Percentiles rank a stretch among this genome's conserved stretches.
phyloP scores from a whole-genome alignment of 176 grass and related monocot species.

The Musa acuminata region DNA sequence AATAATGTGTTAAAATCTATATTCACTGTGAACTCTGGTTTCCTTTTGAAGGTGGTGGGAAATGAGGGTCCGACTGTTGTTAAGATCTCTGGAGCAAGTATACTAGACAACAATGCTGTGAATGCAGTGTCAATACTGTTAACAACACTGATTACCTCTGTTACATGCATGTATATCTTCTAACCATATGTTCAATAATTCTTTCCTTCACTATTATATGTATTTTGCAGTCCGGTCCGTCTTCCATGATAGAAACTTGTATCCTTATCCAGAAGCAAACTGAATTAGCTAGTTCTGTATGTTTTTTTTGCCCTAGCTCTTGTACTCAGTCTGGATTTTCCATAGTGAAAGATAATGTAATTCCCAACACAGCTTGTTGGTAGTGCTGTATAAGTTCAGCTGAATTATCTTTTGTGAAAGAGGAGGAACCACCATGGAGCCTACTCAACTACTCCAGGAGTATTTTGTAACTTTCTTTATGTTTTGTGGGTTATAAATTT shows the following conservation, averaged over 20 bases:
- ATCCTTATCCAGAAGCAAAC: background rate
- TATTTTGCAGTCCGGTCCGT: background rate
- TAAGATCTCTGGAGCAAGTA: constrained; percentile 68
- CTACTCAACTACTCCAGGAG: too few relatives aligned
- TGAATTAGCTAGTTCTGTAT: background rate
- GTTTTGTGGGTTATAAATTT: too few relatives aligned
- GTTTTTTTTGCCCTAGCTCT: background rate
- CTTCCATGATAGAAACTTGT: background rate
- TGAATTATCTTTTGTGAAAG: too few relatives aligned
- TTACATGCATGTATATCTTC: constrained; percentile 58
- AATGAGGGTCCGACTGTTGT: constrained; percentile 62
- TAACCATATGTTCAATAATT: background rate
- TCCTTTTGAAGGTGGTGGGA: constrained; percentile 64
- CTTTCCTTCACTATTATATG: background rate
- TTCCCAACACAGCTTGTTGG: background rate
- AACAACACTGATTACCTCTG: constrained; percentile 56
- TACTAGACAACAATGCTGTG: constrained; percentile 81
- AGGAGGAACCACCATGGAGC: too few relatives aligned
- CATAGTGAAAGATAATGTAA: background rate
- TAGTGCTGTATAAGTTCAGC: background rate
- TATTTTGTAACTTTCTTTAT: too few relatives aligned
- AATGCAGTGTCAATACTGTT: constrained; percentile 70
- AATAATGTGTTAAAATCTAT: background rate
- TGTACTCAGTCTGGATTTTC: background rate
- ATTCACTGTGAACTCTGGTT: background rate